Evolutionary conservation across 495 filamentous ascomycete species (phyloP).

Genomic region (Lineolata rhizophorae): DNA sequence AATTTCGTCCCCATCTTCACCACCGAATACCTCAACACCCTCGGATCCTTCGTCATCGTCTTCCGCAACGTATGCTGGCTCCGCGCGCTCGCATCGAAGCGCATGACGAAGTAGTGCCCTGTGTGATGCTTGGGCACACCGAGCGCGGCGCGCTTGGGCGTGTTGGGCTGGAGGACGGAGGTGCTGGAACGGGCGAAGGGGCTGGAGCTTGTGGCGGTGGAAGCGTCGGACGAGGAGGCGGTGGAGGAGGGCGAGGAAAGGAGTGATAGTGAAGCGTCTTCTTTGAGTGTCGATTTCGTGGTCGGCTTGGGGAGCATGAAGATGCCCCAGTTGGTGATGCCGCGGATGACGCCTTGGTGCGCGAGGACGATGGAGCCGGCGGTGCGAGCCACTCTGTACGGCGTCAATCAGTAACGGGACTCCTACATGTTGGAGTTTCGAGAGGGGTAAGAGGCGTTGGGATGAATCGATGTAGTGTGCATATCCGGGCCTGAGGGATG

Average conservation of each 20-base stretch:
- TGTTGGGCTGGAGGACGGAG: too few relatives aligned
- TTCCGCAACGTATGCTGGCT: conserved; percentile 51
- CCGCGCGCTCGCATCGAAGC: conserved; percentile 54
- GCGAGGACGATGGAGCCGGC: conserved; percentile 65
- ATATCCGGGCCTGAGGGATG: too few relatives aligned
- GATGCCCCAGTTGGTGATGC: conserved; percentile 81
- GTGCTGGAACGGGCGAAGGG: too few relatives aligned
- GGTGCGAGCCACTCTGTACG: conserved; percentile 62
- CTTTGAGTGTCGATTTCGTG: too few relatives aligned
- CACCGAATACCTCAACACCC: conserved; percentile 67
- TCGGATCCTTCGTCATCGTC: conserved; percentile 67
- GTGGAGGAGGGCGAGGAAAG: neutral
- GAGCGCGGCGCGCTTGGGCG: conserved; percentile 45
- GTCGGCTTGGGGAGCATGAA: conserved; percentile 51
- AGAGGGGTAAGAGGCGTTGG: too few relatives aligned
- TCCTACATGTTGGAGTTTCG: too few relatives aligned
- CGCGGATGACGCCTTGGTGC: conserved; percentile 75
- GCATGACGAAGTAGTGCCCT: conserved; percentile 95
- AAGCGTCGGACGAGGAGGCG: conserved; percentile 3
- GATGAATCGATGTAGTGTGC: too few relatives aligned
- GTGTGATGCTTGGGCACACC: conserved; percentile 56
- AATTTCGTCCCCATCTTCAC: conserved; percentile 74
- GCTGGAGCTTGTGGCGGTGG: too few relatives aligned
- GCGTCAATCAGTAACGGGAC: too few relatives aligned
- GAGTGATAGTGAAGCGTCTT: too few relatives aligned